Percentiles rank a stretch among this genome's conserved stretches.
Conservation (phyloP, 805 yeast species). For the Candida boleticola region DNA sequence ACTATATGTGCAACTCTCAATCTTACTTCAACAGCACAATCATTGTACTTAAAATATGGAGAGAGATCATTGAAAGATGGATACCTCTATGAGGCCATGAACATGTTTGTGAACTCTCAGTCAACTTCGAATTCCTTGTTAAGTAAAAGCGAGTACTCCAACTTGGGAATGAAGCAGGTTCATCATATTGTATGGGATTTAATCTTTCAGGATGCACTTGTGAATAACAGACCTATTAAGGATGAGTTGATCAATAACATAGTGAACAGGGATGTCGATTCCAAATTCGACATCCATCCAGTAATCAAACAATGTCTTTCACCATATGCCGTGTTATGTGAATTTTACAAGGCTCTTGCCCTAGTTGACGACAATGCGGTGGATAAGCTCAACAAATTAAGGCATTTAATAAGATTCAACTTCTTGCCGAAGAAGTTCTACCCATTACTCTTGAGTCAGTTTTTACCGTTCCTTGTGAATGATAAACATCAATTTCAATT, state of each 20-base stretch:
- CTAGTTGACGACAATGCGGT: conserved; percentile 10
- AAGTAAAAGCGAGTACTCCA: conserved; percentile 8
- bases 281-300: conserved; percentile 44
- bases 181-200: conserved; percentile 56
- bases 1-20: conserved; percentile 69
- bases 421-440: conserved; percentile 47
- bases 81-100: conserved; percentile 58
- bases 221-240: conserved; percentile 51
- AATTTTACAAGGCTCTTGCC: conserved; percentile 38
- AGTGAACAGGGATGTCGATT: conserved; percentile 34
- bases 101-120: conserved; percentile 62
- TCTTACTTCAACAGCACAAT: conserved; percentile 55
- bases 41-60: conserved; percentile 51
- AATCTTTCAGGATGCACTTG: conserved; percentile 57
- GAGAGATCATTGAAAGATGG: conserved; percentile 52
- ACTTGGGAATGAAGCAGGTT: conserved; percentile 39
- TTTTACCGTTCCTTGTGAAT: conserved; percentile 39
- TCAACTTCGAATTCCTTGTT: conserved; percentile 25
- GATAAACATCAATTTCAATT: conserved; percentile 16
- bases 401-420: conserved; percentile 44
- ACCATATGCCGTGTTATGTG: conserved; percentile 65
- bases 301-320: conserved; percentile 65
- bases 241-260: conserved; percentile 56
- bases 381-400: conserved; percentile 43
- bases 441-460: conserved; percentile 49